phyloP scores from a whole-genome alignment of 495 filamentous ascomycete genomes.

The Ramalina intermedia region DNA sequence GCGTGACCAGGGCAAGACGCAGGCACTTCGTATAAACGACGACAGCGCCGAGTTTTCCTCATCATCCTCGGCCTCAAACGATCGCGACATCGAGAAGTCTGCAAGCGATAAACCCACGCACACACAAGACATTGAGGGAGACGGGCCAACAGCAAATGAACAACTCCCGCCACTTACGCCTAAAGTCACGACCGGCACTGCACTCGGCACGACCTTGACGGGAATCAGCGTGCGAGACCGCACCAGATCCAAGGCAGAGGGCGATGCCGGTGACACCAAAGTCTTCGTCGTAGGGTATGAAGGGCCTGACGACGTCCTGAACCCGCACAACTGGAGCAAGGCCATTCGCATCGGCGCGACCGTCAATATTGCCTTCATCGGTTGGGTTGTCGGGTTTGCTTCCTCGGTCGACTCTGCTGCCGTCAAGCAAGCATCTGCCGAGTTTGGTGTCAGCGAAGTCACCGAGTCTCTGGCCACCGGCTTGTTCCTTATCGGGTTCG shows the following conservation, averaged over 20 bases:
- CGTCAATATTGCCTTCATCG: slow-evolving; percentile 36
- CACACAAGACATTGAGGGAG: neutral
- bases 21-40: neutral
- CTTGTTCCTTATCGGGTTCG: slow-evolving; percentile 51
- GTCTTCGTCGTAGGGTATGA: slow-evolving; percentile 48
- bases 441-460: slow-evolving; percentile 37
- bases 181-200: slow-evolving; percentile 18
- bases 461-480: slow-evolving; percentile 39
- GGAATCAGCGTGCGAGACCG: slow-evolving; percentile 26
- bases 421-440: slow-evolving; percentile 26
- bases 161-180: slow-evolving; percentile 6
- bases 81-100: neutral
- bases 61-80: neutral
- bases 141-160: neutral
- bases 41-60: neutral
- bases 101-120: neutral
- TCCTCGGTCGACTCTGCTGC: slow-evolving; percentile 37
- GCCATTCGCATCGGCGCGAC: slow-evolving; percentile 27
- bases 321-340: slow-evolving; percentile 41
- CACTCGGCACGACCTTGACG: slow-evolving; percentile 20
- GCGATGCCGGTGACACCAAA: slow-evolving; percentile 20
- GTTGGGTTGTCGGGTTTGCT: slow-evolving; percentile 34
- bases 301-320: slow-evolving; percentile 34
- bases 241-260: slow-evolving; percentile 16
- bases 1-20: slow-evolving; percentile 9